phyloP scores from a whole-genome alignment of 345 rosid genomes.

The Eucalyptus regnans region DNA sequence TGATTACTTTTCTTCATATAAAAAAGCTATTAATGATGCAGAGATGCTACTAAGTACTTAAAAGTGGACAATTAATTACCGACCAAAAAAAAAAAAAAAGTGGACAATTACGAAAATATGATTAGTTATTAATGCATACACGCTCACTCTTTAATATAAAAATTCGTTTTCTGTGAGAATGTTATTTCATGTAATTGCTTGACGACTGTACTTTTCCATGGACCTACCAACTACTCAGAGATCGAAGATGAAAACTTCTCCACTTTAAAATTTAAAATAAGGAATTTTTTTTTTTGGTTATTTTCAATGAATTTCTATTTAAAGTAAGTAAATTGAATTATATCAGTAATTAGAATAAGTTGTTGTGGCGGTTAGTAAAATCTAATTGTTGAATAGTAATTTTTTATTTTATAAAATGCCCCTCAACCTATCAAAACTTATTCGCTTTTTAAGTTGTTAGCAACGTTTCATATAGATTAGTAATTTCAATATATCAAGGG shows the following conservation, averaged over 20 bases:
- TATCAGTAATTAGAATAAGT: not conserved
- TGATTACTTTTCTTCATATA: not conserved
- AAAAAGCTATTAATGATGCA: not conserved
- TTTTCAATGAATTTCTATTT: not conserved
- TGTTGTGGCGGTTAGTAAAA: rapidly evolving
- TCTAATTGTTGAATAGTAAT: not conserved
- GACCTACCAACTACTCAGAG: not conserved
- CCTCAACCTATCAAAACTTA: not conserved
- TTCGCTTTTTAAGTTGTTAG: not conserved
- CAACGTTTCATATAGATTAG: not conserved
- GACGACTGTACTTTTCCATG: not conserved
- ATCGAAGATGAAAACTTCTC: not conserved
- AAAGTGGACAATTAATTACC: not conserved
- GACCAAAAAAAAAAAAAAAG: not conserved
- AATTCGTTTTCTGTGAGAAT: not conserved
- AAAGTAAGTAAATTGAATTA: not conserved
- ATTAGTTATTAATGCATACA: not conserved
- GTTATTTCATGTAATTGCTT: not conserved
- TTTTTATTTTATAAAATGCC: not conserved
- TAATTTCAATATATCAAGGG: not conserved
- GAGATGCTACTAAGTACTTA: not conserved
- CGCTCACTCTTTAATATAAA: not conserved
- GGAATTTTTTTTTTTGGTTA: not conserved
- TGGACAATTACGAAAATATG: not conserved
- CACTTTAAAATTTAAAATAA: not conserved